Evolutionary conservation across 139 green algal species (phyloP), one percentile per base, ranked within the genome.

Genomic region (Spirogloea muscicola): DNA sequence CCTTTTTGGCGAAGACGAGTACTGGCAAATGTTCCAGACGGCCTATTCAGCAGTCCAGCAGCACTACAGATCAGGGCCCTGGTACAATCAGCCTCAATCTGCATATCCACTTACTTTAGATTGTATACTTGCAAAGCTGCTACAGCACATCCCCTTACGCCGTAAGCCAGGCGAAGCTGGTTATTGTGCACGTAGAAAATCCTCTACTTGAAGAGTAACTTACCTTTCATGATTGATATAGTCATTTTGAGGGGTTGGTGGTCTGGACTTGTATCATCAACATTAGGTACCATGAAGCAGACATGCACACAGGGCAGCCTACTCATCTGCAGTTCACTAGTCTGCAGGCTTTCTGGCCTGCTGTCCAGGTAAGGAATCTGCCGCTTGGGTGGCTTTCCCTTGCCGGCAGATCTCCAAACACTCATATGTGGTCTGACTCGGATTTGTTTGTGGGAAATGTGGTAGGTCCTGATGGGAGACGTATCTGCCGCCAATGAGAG

Each of bases 391-490:
- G n/a, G n/a, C n/a, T n/a, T n/a, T n/a, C n/a, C n/a, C n/a, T n/a
- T n/a, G n/a, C n/a, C n/a, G n/a, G n/a, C n/a, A n/a, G n/a, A n/a
- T n/a, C n/a, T n/a, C n/a, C n/a, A n/a, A n/a, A n/a, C n/a, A n/a
- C n/a, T n/a, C n/a, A n/a, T n/a, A n/a, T n/a, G n/a, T n/a, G n/a
- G n/a, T n/a, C n/a, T n/a, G n/a, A n/a, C n/a, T n/a, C n/a, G n/a
- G n/a, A n/a, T n/a, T n/a, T n/a, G n/a, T n/a, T n/a, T n/a, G n/a
- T n/a, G n/a, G 46, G 46, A 55, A 21, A 31, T 55, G 37, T 62
- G 37, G 60, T 7, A 74, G 66, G 68, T 69, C 10, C 37, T 86
- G 2, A 48, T 64, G 6, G 80, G 80, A 18, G 74, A 83, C 41
- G 38, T 80, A 3, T 18, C 64, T 7, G 43, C n/a, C 21, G 80